phyloP scores from a whole-genome alignment of 345 rosid genomes.

The Alliaria petiolata region DNA sequence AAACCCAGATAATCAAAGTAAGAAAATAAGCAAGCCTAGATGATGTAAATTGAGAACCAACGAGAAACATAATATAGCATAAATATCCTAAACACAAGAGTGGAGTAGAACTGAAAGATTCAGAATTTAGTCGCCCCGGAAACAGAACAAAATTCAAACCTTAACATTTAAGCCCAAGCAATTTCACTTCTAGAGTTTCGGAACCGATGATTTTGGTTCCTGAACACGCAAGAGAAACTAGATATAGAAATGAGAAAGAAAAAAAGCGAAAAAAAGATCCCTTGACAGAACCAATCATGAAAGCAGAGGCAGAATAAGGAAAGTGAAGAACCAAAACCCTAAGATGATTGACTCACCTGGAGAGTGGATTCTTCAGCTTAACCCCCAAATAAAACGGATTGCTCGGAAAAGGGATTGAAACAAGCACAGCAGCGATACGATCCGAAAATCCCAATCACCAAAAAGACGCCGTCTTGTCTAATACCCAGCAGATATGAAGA shows the following conservation, averaged over 20 bases:
- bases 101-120: background rate
- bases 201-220: too few relatives aligned
- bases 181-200: background rate
- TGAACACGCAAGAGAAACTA: too few relatives aligned
- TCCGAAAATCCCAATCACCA: background rate
- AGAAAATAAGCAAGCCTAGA: background rate
- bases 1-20: background rate
- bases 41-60: background rate
- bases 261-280: background rate
- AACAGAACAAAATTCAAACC: background rate
- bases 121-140: background rate
- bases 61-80: too few relatives aligned
- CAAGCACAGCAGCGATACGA: background rate
- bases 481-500: constrained; percentile 1
- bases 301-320: background rate
- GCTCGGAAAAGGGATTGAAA: background rate
- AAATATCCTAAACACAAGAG: background rate
- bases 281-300: background rate
- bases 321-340: background rate
- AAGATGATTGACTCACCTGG: background rate
- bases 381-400: background rate
- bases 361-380: background rate
- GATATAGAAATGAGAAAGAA: too few relatives aligned
- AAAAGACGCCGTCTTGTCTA: constrained; percentile 9
- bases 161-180: background rate